phyloP scores from a whole-genome alignment of 148 eudicot genomes.

The Pharnaceum exiguum region DNA sequence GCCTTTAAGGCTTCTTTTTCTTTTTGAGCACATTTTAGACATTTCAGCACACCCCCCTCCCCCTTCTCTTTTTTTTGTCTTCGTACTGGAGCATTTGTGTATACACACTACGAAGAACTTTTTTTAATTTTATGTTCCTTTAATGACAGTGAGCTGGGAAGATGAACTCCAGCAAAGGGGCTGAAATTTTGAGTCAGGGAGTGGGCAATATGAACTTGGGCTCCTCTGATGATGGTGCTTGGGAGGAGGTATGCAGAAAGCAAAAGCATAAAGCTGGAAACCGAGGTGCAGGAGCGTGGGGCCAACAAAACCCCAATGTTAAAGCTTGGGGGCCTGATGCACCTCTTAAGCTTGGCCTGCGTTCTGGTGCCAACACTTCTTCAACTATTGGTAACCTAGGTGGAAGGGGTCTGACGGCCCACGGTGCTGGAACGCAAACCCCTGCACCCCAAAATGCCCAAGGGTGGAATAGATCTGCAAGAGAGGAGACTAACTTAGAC shows the following conservation, averaged over 20 bases:
- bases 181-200: conserved; percentile 33
- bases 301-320: conserved; percentile 28
- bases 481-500: conserved; percentile 8
- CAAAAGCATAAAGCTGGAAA: conserved; percentile 32
- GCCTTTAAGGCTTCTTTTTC: no score
- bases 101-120: no score
- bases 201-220: conserved; percentile 33
- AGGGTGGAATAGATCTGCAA: conserved; percentile 33
- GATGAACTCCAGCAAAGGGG: conserved; percentile 23
- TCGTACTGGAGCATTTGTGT: no score
- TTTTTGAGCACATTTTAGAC: no score
- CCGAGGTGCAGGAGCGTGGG: conserved; percentile 21
- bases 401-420: conserved; percentile 13
- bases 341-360: conserved; percentile 27
- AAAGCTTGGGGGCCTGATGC: conserved; percentile 50
- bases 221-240: conserved; percentile 36
- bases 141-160: conserved; percentile 9
- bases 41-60: no score
- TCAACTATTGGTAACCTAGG: conserved; percentile 17
- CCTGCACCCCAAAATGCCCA: conserved; percentile 36
- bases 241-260: conserved; percentile 45
- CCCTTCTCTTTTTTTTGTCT: no score
- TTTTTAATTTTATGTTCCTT: no score
- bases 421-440: conserved; percentile 10
- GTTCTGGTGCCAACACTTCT: conserved; percentile 16